Percentiles rank a stretch among this genome's conserved stretches.
Evolutionary conservation across 345 rosid genomes (phyloP).

Genomic region (Geranium rotundifolium): DNA sequence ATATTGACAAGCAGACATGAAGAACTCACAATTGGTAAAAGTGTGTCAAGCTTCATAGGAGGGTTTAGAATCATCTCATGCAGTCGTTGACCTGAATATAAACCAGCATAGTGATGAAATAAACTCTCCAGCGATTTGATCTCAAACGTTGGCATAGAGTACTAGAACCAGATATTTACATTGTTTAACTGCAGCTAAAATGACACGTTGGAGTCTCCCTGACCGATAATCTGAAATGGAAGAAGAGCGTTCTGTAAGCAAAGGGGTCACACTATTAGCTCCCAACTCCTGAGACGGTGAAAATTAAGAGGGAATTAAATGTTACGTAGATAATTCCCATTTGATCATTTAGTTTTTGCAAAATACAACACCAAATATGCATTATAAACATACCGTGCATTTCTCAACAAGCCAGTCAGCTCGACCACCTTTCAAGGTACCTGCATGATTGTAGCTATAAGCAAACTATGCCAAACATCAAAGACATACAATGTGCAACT

Average conservation of each 20-base stretch:
- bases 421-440: constrained; percentile 84
- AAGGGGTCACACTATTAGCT: constrained; percentile 73
- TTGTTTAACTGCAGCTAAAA: constrained; percentile 80
- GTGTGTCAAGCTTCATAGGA: constrained; percentile 38
- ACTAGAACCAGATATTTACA: constrained; percentile 25
- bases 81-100: constrained; percentile 58
- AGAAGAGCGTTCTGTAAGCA: constrained; percentile 62
- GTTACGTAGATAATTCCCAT: background rate
- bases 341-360: background rate
- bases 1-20: constrained; percentile 5
- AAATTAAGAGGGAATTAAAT: constrained; percentile 1
- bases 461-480: constrained; percentile 1
- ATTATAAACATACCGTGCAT: constrained; percentile 56
- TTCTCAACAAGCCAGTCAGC: constrained; percentile 97
- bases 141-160: background rate
- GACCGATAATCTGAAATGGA: constrained; percentile 65
- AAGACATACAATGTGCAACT: background rate
- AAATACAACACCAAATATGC: background rate
- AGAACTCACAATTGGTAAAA: constrained; percentile 49
- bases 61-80: constrained; percentile 71
- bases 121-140: background rate
- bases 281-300: constrained; percentile 55
- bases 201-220: constrained; percentile 63
- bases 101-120: background rate
- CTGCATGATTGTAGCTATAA: constrained; percentile 23